These are phyloP conservation scores for Agaricus subrufescens DNA, from an alignment of 768 basidiomycete genomes.

Conservation along the genomic window DNA sequence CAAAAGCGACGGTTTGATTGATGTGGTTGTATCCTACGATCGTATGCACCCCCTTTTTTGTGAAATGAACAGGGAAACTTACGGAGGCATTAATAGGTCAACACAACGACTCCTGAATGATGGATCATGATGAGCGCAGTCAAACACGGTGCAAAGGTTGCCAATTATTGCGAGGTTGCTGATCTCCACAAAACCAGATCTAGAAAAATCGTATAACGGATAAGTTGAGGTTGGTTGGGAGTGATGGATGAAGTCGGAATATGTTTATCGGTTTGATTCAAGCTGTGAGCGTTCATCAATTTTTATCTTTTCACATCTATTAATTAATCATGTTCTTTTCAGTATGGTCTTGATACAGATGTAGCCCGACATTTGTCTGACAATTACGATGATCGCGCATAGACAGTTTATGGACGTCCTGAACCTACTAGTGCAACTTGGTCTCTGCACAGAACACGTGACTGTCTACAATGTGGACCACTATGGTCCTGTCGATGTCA, in stretches of 20 bases:
- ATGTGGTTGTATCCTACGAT: conserved; percentile 96
- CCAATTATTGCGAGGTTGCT: conserved; percentile 88
- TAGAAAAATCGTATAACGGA: conserved; percentile 72
- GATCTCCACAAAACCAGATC: conserved; percentile 61
- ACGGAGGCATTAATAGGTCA: conserved; percentile 52
- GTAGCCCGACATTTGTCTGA: conserved; percentile 92
- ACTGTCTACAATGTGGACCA: conserved; percentile 52
- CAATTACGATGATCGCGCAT: conserved; percentile 94
- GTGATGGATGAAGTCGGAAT: conserved; percentile 89
- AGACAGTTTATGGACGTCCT: conserved; percentile 85
- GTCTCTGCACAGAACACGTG: conserved; percentile 81
- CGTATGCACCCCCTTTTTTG: conserved; percentile 45
- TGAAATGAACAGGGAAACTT: neutral
- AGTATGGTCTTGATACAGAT: conserved; percentile 90
- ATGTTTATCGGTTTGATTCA: conserved; percentile 98
- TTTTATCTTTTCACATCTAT: conserved; percentile 19
- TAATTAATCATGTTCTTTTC: neutral
- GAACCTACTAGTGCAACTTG: conserved; percentile 71
- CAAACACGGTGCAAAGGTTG: conserved; percentile 80
- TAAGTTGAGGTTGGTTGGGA: conserved; percentile 78
- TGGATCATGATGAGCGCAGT: conserved; percentile 86
- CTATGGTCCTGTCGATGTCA: too few relatives aligned
- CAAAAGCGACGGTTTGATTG: too few relatives aligned
- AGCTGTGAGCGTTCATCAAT: conserved; percentile 39
- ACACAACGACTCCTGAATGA: conserved; percentile 99